Evolutionary conservation across 169 alveolate species (phyloP), one percentile per base, ranked within the genome.

Genomic region (Eimeria zaria): DNA sequence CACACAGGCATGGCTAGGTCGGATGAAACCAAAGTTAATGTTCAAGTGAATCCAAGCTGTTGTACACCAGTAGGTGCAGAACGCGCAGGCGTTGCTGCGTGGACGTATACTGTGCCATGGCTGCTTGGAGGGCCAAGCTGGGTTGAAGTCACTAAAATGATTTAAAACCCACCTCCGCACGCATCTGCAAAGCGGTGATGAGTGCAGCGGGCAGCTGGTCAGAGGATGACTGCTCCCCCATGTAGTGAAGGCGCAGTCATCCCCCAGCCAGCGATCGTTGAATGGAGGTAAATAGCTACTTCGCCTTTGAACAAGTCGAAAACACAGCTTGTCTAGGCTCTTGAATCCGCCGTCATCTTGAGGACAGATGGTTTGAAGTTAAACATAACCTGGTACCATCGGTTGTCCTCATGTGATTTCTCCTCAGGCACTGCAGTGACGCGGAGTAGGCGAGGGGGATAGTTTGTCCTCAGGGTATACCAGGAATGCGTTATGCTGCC

Each of bases 371-470:
- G 93, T 22, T 60, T 85, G 58, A 85, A 85, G 78, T 85, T 55
- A 39, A 60, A 46, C 81, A 60, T 85, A 58, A 60, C 16, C 62
- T 58, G 81, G 80, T 60, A 85, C 81, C 78, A 85, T 48, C 60
- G 53, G 58, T 62, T 30, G 8, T 44, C 55, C 55, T 30, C 81
- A 18, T 12, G 46, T 62, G 30, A 27, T 44, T 85, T 85, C 33
- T 85, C 80, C 74, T 85, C 80, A 8, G 60, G 55, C 30, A 73
- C 14, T 9, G 93, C 93, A 30, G 81, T 85, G 81, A 85, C 64
- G 76, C 93, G 81, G n/a, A 85, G 93, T 8, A 85, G 18, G 93
- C 80, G 81, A 62, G 93, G 81, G 48, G 93, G 41, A 27, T 58
- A 27, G 93, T 85, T 85, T 58, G 71, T 85, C 71, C 93, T 33